Evolutionary conservation across 768 basidiomycete genomes (phyloP).

Genomic region (Phaeolepiota aurea): DNA sequence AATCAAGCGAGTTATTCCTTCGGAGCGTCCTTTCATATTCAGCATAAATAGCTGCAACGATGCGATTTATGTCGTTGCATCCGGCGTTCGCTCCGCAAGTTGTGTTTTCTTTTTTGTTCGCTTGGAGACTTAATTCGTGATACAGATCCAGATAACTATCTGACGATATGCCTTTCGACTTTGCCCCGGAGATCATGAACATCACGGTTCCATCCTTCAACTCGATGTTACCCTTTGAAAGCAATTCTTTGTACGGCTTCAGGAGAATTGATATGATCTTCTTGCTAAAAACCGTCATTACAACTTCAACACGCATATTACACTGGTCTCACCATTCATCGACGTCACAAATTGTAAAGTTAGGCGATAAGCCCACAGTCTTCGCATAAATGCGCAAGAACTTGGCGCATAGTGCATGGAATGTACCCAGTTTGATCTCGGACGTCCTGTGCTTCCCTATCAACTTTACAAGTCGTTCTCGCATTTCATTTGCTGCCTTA

Average conservation of each 20-base stretch:
- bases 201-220: constrained; percentile 48
- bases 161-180: constrained; percentile 55
- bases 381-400: constrained; percentile 62
- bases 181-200: constrained; percentile 68
- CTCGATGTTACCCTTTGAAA: constrained; percentile 36
- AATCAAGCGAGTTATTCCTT: constrained; percentile 69
- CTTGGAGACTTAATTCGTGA: constrained; percentile 1
- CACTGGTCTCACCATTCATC: constrained; percentile 53
- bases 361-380: constrained; percentile 49
- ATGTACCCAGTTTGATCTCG: constrained; percentile 64
- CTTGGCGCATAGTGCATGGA: constrained; percentile 67
- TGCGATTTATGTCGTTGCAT: constrained; percentile 22
- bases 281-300: constrained; percentile 35
- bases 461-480: constrained; percentile 53
- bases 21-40: constrained; percentile 59
- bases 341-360: constrained; percentile 79
- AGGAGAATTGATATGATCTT: constrained; percentile 54
- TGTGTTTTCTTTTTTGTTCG: constrained; percentile 8
- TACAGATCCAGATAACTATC: constrained; percentile 20
- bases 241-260: constrained; percentile 42
- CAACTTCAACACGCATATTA: constrained; percentile 1
- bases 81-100: background rate
- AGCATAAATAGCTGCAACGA: constrained; percentile 47
- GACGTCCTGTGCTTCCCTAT: constrained; percentile 53
- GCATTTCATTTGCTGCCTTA: constrained; percentile 87